Evolutionary conservation across 345 rosid species (phyloP).

Genomic region (Euphorbia lathyris): DNA sequence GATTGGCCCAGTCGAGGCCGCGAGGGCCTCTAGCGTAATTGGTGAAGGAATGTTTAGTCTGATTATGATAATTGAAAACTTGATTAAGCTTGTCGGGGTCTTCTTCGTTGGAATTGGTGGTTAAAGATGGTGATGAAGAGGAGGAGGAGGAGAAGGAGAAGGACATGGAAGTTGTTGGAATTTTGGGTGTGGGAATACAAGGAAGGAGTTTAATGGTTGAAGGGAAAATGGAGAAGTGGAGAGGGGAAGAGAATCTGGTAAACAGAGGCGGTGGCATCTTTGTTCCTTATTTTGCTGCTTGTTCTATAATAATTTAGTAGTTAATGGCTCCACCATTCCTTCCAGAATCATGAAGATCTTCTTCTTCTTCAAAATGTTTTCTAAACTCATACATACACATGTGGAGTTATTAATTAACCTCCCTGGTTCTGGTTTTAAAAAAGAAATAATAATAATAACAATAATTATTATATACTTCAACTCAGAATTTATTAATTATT

Average conservation of each 20-base stretch:
- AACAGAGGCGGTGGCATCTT: constrained; percentile 9
- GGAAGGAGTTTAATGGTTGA: background rate
- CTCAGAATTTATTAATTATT: too few species aligned
- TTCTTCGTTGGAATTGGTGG: constrained; percentile 14
- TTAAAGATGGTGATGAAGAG: constrained; percentile 24
- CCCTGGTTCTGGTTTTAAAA: too few species aligned
- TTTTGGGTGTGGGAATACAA: constrained; percentile 6
- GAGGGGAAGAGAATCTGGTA: background rate
- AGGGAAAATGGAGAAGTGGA: background rate
- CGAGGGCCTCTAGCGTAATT: constrained; percentile 76
- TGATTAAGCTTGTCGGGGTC: constrained; percentile 37
- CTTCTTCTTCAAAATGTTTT: too few species aligned
- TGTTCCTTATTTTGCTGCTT: too few species aligned
- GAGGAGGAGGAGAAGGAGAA: constrained; percentile 33
- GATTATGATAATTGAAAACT: constrained; percentile 60
- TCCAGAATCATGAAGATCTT: background rate
- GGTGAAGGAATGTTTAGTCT: constrained; percentile 69
- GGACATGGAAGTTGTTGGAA: constrained; percentile 28
- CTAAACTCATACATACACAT: too few species aligned
- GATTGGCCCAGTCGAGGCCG: constrained; percentile 93
- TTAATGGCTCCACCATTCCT: background rate
- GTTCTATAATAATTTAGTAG: background rate
- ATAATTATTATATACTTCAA: too few species aligned
- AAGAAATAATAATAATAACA: too few species aligned
- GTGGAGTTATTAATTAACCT: too few species aligned